Evolutionary conservation across 768 basidiomycete genomes (phyloP), one percentile per base, ranked within the genome.

Genomic region (Hygrophoropsis aurantiaca): DNA sequence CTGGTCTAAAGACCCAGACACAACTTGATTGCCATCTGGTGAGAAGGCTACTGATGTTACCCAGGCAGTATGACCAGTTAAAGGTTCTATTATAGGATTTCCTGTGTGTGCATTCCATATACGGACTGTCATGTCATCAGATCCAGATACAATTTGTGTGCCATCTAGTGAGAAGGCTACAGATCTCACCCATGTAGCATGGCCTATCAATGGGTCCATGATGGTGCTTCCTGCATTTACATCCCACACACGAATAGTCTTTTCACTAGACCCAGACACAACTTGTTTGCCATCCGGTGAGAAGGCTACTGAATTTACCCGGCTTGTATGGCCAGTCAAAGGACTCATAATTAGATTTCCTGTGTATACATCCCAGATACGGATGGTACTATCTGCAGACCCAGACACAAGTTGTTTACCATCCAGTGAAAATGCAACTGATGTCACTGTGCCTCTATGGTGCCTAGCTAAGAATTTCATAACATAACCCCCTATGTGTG

Each of bases 191-290:
- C 41, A 33, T 4, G 48, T 25, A 19, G 44, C 46, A 30, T 27
- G 46, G 2, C 57, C 48, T 1, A 39, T 38, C 24, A 65, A 51
- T 3, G 57, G 55, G 23, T 42, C 57, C 15, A 55, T 55, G 11
- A 55, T 47, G 1, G 58, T 51, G 27, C 64, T 62, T 2, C 59
- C 67, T 2, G 61, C 63, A 3, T 46, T 59, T 40, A 57, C 56
- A 38, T 67, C 59, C 55, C 61, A 65, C 11, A 63, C 38, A 1
- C 33, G 56, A 25, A 65, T 6, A 16, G 61, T 56, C 2, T 57
- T 62, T 18, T 67, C 66, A 10, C 55, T 62, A 38, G 66, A 67
- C 0, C 56, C 65, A 1, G 66, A 67, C 0, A 58, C 66, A 34
- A 67, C 62, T 23, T 54, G 50, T 8, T 26, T 51, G 2, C 63